phyloP scores from a whole-genome alignment of 1,284 basidiomycete genomes.

The Cutaneotrichosporon sp. region DNA sequence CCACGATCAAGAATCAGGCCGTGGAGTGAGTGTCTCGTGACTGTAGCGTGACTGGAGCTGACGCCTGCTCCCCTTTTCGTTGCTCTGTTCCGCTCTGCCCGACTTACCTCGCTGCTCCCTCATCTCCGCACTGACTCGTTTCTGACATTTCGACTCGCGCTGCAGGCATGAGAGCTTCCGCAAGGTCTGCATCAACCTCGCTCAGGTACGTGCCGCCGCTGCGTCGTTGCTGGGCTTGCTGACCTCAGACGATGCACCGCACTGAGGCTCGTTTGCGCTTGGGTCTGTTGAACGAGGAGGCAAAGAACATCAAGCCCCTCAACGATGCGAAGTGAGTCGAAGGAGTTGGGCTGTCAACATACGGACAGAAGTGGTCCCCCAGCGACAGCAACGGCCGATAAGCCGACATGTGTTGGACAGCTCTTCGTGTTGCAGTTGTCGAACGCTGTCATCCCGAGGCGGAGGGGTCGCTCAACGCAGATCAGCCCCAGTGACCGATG shows the following conservation, averaged over 20 bases:
- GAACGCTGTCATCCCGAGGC: too few species aligned
- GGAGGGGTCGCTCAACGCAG: too few species aligned
- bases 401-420: too few species aligned
- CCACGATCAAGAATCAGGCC: conserved; percentile 67
- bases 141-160: neutral
- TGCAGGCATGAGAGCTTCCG: conserved; percentile 72
- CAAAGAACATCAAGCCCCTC: conserved; percentile 69
- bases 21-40: conserved; percentile 58
- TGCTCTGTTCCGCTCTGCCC: neutral
- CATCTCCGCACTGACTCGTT: too few species aligned
- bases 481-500: neutral
- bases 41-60: neutral
- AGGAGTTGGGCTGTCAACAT: too few species aligned
- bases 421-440: too few species aligned
- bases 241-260: conserved; percentile 59
- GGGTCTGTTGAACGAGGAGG: conserved; percentile 71
- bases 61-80: neutral
- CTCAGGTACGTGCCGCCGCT: conserved; percentile 63
- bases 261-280: conserved; percentile 71
- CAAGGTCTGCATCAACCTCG: conserved; percentile 66
- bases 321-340: conserved; percentile 71
- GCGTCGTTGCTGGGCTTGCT: neutral
- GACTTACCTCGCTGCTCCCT: neutral
- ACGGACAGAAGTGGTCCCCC: too few species aligned
- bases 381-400: too few species aligned